Percentiles rank a stretch among this genome's conserved stretches.
Evolutionary conservation across 169 alveolate species (phyloP).

Genomic region (Neospora caninum): DNA sequence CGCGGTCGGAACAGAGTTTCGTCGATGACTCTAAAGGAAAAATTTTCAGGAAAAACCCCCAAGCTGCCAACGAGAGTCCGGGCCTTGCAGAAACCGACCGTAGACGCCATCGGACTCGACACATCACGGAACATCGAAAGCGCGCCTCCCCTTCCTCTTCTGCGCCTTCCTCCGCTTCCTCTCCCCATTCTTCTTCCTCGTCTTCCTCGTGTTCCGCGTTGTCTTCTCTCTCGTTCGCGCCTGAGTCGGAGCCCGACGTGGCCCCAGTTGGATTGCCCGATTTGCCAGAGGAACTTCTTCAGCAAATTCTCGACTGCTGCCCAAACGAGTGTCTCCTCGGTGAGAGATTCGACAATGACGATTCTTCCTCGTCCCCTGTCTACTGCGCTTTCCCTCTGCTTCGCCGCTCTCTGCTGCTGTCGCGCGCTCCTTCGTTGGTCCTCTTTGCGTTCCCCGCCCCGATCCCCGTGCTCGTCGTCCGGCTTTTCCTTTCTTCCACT

Average conservation of each 20-base stretch:
- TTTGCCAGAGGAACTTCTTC: not conserved
- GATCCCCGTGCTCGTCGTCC: no score
- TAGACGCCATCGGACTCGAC: not conserved
- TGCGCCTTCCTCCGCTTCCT: not conserved
- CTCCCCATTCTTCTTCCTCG: not conserved
- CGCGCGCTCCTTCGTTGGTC: no score
- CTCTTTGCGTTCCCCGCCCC: no score
- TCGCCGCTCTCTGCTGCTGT: no score
- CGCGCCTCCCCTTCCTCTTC: not conserved
- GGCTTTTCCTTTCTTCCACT: no score
- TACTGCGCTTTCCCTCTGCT: no score
- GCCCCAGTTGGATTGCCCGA: not conserved
- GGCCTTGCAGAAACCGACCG: not conserved
- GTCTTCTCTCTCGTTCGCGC: not conserved
- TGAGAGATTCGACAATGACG: not conserved
- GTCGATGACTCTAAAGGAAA: no score
- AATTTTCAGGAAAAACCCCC: no score
- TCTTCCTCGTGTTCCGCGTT: not conserved
- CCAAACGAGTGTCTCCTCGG: constrained; percentile 11
- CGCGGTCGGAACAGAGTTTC: no score
- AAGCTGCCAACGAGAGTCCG: not conserved
- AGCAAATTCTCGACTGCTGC: constrained; percentile 17
- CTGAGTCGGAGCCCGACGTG: not conserved
- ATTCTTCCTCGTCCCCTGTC: no score
- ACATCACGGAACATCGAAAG: not conserved